Conservation (phyloP, 2,329 filamentous ascomycete genomes). For the Herpotrichia juniperi region DNA sequence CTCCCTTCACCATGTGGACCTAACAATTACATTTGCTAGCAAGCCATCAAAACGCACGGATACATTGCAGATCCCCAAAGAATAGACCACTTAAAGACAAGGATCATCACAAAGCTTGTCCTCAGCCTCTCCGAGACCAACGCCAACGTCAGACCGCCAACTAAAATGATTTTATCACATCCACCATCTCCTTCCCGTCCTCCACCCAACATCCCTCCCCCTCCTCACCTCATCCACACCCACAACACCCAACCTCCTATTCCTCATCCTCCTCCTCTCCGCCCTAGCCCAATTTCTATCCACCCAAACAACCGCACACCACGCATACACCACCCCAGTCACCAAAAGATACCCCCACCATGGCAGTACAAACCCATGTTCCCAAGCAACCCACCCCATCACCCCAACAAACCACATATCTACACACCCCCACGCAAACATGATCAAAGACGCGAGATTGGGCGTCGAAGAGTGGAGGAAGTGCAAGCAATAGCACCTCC, state of each 20-base stretch:
- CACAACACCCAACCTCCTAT: too few species aligned
- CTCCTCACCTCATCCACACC: not conserved
- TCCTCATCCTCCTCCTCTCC: not conserved
- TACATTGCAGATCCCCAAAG: too few species aligned
- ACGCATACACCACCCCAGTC: not conserved
- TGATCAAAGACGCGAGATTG: not conserved
- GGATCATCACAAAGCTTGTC: too few species aligned
- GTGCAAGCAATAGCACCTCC: constrained; percentile 2
- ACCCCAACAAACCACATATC: not conserved
- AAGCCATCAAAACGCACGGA: too few species aligned
- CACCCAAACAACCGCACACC: not conserved
- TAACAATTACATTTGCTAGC: too few species aligned
- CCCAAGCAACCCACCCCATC: not conserved
- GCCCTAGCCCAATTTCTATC: not conserved
- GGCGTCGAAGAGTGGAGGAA: not conserved
- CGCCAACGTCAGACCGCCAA: too few species aligned
- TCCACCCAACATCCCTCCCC: not conserved
- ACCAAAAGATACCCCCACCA: not conserved
- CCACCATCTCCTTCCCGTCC: not conserved
- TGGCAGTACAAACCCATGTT: not conserved
- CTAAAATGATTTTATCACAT: not conserved
- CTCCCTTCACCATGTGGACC: too few species aligned
- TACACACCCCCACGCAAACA: not conserved
- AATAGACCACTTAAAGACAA: too few species aligned
- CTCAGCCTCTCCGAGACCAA: too few species aligned